These are phyloP conservation scores for Cutaneotrichosporon curvatum DNA, from an alignment of 1,284 basidiomycete species.

Conservation along the genomic window DNA sequence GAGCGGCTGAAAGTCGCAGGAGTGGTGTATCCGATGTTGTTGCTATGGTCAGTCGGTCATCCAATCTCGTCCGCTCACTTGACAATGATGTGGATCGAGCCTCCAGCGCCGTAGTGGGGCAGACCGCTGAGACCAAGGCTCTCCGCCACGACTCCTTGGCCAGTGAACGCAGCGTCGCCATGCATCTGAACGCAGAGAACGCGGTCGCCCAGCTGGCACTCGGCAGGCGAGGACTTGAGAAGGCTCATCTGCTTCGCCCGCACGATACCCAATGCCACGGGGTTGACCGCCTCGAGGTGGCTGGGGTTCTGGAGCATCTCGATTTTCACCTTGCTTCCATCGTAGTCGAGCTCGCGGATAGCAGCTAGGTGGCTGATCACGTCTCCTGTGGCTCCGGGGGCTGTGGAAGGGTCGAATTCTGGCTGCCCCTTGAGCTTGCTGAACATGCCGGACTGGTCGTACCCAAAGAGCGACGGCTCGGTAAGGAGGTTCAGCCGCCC, in stretches of 20 bases:
- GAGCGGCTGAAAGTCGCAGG: conserved; percentile 73
- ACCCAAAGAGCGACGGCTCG: conserved; percentile 59
- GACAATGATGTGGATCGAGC: conserved; percentile 81
- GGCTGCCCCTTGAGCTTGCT: conserved; percentile 74
- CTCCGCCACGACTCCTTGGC: conserved; percentile 86
- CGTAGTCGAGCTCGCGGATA: conserved; percentile 40
- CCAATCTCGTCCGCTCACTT: conserved; percentile 55
- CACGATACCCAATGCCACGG: conserved; percentile 79
- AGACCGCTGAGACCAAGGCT: conserved; percentile 71
- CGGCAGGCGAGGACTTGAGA: conserved; percentile 55
- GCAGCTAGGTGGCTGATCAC: conserved; percentile 74
- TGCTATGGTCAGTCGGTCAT: conserved; percentile 3
- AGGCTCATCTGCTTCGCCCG: conserved; percentile 84
- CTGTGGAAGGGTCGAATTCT: conserved; percentile 57
- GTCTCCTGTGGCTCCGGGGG: conserved; percentile 66
- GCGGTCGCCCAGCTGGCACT: conserved; percentile 72
- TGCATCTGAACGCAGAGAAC: conserved; percentile 84
- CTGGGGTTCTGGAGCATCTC: conserved; percentile 80
- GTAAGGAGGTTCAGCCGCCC: conserved; percentile 80
- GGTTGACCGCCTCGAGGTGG: conserved; percentile 77
- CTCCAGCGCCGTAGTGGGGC: conserved; percentile 81
- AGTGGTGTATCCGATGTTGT: conserved; percentile 82
- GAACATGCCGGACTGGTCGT: conserved; percentile 62
- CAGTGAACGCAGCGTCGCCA: conserved; percentile 81
- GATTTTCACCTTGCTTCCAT: conserved; percentile 54